phyloP scores from a whole-genome alignment of 257 asterid genomes.

The Nicotiana tomentosiformis region DNA sequence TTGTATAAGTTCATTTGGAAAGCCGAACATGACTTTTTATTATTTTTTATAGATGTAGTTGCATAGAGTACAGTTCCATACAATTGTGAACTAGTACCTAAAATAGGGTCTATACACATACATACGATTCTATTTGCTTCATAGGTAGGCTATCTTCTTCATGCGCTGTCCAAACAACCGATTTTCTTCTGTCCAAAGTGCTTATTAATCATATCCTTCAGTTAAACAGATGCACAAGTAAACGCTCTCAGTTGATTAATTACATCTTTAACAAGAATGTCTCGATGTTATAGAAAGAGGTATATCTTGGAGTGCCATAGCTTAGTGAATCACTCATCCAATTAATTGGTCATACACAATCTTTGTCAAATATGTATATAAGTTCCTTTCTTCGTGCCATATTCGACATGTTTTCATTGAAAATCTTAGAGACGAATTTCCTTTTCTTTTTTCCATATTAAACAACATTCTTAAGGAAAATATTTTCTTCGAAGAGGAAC shows the following conservation, averaged over 20 bases:
- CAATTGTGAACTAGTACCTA: not conserved
- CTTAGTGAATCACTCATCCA: not conserved
- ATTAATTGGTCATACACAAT: not conserved
- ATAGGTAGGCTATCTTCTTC: not conserved
- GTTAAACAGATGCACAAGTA: not conserved
- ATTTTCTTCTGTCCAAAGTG: not conserved
- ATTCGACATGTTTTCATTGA: not conserved
- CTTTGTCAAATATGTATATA: not conserved
- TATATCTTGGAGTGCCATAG: not conserved
- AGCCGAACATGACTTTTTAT: not conserved
- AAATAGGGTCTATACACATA: not conserved
- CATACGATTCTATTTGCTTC: not conserved
- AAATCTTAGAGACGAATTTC: not conserved
- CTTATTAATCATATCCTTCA: not conserved
- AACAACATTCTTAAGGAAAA: not conserved
- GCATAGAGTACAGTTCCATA: not conserved
- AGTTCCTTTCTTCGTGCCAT: not conserved
- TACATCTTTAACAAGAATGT: not conserved
- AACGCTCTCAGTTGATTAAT: not conserved
- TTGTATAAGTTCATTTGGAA: not conserved
- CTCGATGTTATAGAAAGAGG: not conserved
- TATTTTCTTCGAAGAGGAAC: not conserved
- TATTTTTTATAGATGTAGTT: not conserved
- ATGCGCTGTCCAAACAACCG: not conserved
- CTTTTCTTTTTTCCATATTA: not conserved